Evolutionary conservation across 768 basidiomycete species (phyloP).

Genomic region (Termitomyces eurrhizus): DNA sequence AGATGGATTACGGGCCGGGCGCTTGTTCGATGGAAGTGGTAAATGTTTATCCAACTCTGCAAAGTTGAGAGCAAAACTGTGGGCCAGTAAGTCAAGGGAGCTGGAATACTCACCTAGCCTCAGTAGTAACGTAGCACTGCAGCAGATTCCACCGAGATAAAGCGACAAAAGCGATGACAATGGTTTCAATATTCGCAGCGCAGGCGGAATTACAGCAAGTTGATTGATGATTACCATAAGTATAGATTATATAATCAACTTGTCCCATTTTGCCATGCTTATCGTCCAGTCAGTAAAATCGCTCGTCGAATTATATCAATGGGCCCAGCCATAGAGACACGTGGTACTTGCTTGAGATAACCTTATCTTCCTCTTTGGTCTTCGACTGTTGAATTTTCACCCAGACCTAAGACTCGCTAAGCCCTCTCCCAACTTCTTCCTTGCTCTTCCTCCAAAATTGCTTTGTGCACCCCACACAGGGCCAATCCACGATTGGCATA

Average conservation of each 20-base stretch:
- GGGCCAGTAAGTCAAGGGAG: background rate
- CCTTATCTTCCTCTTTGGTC: background rate
- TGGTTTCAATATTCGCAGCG: background rate
- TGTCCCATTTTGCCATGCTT: background rate
- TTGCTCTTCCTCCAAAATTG: background rate
- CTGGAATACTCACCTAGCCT: background rate
- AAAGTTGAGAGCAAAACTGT: background rate
- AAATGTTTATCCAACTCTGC: background rate
- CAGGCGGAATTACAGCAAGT: background rate
- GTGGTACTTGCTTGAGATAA: background rate
- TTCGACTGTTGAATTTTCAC: background rate
- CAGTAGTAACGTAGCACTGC: background rate
- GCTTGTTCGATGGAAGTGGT: background rate
- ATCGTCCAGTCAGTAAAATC: slow-evolving; percentile 1
- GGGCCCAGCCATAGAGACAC: background rate
- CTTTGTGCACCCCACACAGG: background rate
- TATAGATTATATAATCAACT: background rate
- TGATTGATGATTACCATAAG: background rate
- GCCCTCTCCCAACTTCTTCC: background rate
- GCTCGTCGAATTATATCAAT: background rate
- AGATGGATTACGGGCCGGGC: background rate
- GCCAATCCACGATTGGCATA: background rate
- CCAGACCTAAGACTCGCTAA: background rate
- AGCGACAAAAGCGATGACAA: background rate
- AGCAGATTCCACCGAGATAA: background rate